phyloP scores from a whole-genome alignment of 2,329 filamentous ascomycete species.

The Talaromyces sp. region DNA sequence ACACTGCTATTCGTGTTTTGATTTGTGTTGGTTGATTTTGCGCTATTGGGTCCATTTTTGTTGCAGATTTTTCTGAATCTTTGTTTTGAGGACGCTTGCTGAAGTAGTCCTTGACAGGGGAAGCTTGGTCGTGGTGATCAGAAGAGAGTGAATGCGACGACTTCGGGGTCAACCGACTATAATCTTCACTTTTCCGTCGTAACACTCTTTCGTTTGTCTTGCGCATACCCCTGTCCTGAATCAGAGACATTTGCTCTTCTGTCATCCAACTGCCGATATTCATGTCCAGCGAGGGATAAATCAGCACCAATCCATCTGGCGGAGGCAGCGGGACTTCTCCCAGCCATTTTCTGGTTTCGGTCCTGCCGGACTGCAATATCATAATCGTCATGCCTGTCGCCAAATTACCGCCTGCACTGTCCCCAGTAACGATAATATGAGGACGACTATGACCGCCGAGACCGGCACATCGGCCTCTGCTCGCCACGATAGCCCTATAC shows the following conservation, averaged over 20 bases:
- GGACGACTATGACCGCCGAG: slow-evolving; percentile 64
- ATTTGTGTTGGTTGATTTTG: slow-evolving; percentile 50
- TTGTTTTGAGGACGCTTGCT: slow-evolving; percentile 11
- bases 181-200: slow-evolving; percentile 82
- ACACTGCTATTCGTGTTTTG: slow-evolving; percentile 84
- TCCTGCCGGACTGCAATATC: slow-evolving; percentile 72
- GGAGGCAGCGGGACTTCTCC: slow-evolving; percentile 61
- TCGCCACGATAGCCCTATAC: slow-evolving; percentile 70
- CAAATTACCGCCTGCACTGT: slow-evolving; percentile 79
- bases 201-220: slow-evolving; percentile 76
- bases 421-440: slow-evolving; percentile 69
- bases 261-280: slow-evolving; percentile 99
- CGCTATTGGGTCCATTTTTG: slow-evolving; percentile 33
- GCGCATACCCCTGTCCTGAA: slow-evolving; percentile 75
- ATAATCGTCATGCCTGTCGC: slow-evolving; percentile 80
- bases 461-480: slow-evolving; percentile 70
- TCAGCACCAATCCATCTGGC: slow-evolving; percentile 76
- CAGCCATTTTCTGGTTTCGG: slow-evolving; percentile 54
- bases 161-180: slow-evolving; percentile 74
- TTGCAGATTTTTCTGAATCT: background rate
- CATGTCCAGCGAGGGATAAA: slow-evolving; percentile 91
- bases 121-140: slow-evolving; percentile 63
- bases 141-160: slow-evolving; percentile 61
- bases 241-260: slow-evolving; percentile 93
- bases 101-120: slow-evolving; percentile 29